Percentiles rank a stretch among this genome's conserved stretches.
Conservation (phyloP, 306 rosid species). For the Quercus suber region DNA sequence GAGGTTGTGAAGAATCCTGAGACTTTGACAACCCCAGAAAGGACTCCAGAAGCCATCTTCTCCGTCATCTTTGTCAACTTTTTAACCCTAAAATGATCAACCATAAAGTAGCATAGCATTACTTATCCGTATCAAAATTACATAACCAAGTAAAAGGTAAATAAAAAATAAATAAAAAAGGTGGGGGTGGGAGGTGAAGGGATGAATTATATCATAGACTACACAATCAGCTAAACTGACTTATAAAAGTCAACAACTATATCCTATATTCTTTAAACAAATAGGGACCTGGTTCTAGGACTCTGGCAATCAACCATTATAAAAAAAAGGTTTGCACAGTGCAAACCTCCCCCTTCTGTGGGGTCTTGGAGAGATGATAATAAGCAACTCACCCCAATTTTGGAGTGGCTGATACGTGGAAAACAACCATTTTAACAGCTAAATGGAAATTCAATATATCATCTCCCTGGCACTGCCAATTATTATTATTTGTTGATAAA, state of each 20-base stretch:
- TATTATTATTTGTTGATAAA: too few species aligned
- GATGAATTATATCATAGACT: neutral
- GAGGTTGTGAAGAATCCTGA: conserved; percentile 78
- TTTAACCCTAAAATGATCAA: conserved; percentile 30
- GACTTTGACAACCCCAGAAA: conserved; percentile 76
- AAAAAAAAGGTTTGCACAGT: neutral
- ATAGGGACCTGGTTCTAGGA: neutral
- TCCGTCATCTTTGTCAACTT: conserved; percentile 73
- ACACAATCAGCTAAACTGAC: neutral
- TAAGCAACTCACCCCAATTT: too few species aligned
- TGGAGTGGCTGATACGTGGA: too few species aligned
- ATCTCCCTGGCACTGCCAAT: too few species aligned
- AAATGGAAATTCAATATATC: too few species aligned
- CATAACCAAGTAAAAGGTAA: neutral
- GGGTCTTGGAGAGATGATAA: too few species aligned
- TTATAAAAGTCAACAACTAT: neutral
- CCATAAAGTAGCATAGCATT: neutral
- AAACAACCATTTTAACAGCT: too few species aligned
- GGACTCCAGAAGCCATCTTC: conserved; percentile 60
- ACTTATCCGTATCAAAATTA: neutral
- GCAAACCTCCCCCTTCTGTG: too few species aligned
- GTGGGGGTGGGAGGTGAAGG: neutral
- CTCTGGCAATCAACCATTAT: neutral
- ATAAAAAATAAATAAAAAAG: neutral
- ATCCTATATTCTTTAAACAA: neutral